These are phyloP conservation scores for Erysimum cheiri DNA, from an alignment of 441 rosid genomes.

Conservation along the genomic window DNA sequence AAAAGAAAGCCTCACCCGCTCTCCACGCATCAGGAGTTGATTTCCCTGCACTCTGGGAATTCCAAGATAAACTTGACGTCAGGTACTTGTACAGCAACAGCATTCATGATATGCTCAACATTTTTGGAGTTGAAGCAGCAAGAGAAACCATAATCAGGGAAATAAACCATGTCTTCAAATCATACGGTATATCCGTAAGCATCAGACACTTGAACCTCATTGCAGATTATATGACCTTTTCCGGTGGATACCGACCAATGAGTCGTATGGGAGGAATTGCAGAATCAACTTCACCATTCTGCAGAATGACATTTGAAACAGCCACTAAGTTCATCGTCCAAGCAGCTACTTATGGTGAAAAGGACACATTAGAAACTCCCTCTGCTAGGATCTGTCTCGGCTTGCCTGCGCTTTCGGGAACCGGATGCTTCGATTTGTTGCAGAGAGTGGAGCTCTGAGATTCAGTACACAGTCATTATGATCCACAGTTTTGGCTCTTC, in stretches of 20 bases:
- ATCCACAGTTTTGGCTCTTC: not conserved
- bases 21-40: conserved; percentile 83
- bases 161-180: conserved; percentile 79
- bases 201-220: conserved; percentile 80
- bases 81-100: conserved; percentile 83
- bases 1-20: conserved; percentile 68
- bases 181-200: conserved; percentile 84
- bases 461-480: not conserved
- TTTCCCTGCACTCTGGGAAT: conserved; percentile 67
- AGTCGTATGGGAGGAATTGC: conserved; percentile 92
- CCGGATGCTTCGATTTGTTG: conserved; percentile 89
- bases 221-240: conserved; percentile 92
- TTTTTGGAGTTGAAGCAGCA: conserved; percentile 94
- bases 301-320: conserved; percentile 94
- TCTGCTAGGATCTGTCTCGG: conserved; percentile 95
- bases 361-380: conserved; percentile 78
- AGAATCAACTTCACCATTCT: conserved; percentile 78
- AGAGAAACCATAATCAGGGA: conserved; percentile 90
- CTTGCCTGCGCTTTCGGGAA: conserved; percentile 88
- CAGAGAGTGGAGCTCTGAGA: conserved; percentile 69
- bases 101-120: conserved; percentile 76
- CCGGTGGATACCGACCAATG: conserved; percentile 93
- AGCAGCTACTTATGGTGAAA: conserved; percentile 76
- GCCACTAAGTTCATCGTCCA: conserved; percentile 94
- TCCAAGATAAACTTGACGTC: conserved; percentile 76